Base-by-base conservation (phyloP, 352 stramenopile species). In the Peronospora farinosa region DNA sequence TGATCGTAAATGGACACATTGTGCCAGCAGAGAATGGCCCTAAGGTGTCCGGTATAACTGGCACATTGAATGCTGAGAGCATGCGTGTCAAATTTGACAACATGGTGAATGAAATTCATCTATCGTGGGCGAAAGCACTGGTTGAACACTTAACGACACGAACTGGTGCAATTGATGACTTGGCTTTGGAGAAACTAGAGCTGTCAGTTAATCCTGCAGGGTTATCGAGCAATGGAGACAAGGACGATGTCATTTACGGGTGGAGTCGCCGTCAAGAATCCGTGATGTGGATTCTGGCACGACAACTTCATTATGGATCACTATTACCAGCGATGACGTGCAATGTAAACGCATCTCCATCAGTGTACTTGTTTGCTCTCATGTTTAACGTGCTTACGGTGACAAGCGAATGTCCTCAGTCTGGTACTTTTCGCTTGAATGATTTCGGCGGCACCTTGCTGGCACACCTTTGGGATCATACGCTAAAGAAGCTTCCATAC, bases 401-500 rank as follows among this genome's bases (percentile, higher is more conserved):
- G 12, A 38, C 46, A 2, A 59, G 40, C 10, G 32, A 38, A 11
- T 51, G 38, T n/a, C 57, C 63, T 23, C 50, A 78, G 19, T 44
- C 25, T 5, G 71, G 57, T 2, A 65, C 31, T 1, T 79, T 80
- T 27, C 64, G 65, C 3, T 46, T 84, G 11, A 87, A 75, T 57
- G 35, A 38, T 9, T 72, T 75, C n/a, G 76, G 76, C 12, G 49
- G 41, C 3, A 64, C 65, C 19, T 10, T 74, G 13, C n/a, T 83
- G 39, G 42, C 50, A 7, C 47, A 69, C 10, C 51, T 87, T 7
- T 87, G 75, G 75, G 54, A 69, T 13, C 38, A 63, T 5, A 47
- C 68, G 25, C 60, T 87, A 6, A 69, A 68, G 41, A 74, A 69
- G 51, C 32, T 87, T 8, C 71, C 71, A 48, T 76, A 80, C 25